phyloP scores from a whole-genome alignment of 2,329 filamentous ascomycete genomes.

The Pleomassaria siparia region DNA sequence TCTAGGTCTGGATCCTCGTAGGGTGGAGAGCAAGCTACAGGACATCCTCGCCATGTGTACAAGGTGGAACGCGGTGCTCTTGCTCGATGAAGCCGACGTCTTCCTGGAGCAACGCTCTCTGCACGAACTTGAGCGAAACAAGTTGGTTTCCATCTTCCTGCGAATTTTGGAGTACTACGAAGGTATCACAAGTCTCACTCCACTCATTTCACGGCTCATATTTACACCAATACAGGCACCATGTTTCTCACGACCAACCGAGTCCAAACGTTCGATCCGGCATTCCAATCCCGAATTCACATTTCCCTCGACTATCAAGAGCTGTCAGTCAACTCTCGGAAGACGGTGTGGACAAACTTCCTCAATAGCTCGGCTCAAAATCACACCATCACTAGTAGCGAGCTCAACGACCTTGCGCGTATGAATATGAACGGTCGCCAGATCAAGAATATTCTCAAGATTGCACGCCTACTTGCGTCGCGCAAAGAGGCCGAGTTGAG shows the following conservation, averaged over 20 bases:
- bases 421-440: constrained; percentile 46
- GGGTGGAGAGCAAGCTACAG: constrained; percentile 49
- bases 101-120: constrained; percentile 29
- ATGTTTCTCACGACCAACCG: constrained; percentile 45
- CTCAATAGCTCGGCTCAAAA: constrained; percentile 28
- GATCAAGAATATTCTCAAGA: constrained; percentile 49
- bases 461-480: constrained; percentile 35
- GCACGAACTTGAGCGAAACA: constrained; percentile 31
- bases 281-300: constrained; percentile 53
- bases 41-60: constrained; percentile 52
- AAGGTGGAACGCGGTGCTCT: constrained; percentile 53
- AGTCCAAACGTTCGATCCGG: constrained; percentile 47
- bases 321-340: constrained; percentile 41
- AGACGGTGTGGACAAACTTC: constrained; percentile 51
- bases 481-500: constrained; percentile 23
- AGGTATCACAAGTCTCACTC: constrained; percentile 21
- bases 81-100: constrained; percentile 54
- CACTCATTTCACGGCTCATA: not conserved
- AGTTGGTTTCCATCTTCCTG: constrained; percentile 36
- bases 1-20: constrained; percentile 46
- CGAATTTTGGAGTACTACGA: constrained; percentile 47
- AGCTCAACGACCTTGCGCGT: constrained; percentile 37
- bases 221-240: constrained; percentile 21
- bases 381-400: constrained; percentile 34
- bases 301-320: constrained; percentile 48